Base-by-base conservation (phyloP, 306 rosid species). In the Vicia sativa region DNA sequence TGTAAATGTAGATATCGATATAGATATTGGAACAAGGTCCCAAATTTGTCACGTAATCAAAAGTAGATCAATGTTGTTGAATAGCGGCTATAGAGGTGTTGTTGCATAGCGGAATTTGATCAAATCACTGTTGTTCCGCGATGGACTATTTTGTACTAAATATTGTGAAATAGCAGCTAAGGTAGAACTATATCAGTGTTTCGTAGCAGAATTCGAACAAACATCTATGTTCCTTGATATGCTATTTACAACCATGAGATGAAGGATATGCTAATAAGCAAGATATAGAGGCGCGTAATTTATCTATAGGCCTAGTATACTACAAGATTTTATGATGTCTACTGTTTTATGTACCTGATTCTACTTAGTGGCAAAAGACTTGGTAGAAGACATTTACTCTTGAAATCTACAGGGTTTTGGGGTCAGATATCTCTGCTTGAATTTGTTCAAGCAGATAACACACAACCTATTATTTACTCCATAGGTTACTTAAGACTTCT, bases 381-480 rank as follows among this genome's bases (percentile, higher is more conserved):
- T 59, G n/a, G 1, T 13, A 44, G 3, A 65, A 28, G 12, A 28
- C 43, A 45, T 45, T 9, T 45, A 64, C 41, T 9, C 28, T 29
- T 9, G 70, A 65, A 31, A 34, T 67, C 35, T 35, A 31, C 19
- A 67, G 71, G 45, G 46, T 35, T 67, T 58, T 26, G 26, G 25
- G 31, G 26, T 74, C 48, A 14, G 13, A 46, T 7, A 18, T 50
- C 26, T 54, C 10, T 60, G 16, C 26, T 61, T 61, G 75, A 78
- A 23, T 49, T 38, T 72, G 10, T 52, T 78, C 70, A 12, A 52
- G 53, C 1, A 31, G 31, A 39, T 23, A 28, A 4, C 6, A 28
- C 6, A 28, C 5, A 28, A 28, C 34, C 34, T 28, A 28, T 28
- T 3, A 4, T 5, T 28, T 3, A 28, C 34, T 28, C 34, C 34